Base-by-base conservation (phyloP, 2,329 filamentous ascomycete species). In the Xylariaceae sp. region DNA sequence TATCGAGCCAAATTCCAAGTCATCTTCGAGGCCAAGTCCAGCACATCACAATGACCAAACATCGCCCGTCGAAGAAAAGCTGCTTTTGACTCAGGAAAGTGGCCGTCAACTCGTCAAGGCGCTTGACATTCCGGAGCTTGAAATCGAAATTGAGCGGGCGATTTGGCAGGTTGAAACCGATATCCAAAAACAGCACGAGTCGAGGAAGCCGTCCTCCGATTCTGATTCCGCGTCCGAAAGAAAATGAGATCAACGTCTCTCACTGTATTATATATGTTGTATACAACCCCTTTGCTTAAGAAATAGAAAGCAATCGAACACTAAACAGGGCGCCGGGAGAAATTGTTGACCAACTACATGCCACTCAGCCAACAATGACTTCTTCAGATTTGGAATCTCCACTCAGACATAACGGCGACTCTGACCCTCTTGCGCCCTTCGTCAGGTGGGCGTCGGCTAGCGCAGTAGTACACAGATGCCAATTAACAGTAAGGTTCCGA, bases 91-190 rank as follows among this genome's bases (percentile, higher is more conserved):
- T 10, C 73, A 77, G 53, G 70, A 72, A 31, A 78, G 84, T 60
- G 80, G 83, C 2, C 77, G 76, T 56, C 72, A 76, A 51, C 76
- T 89, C 50, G 82, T 83, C 17, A 73, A 84, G 50, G 79, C 78
- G 6, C 71, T 92, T 28, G 75, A 85, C 6, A 77, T 90, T 36
- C 88, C 88, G 0, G 85, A 88, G 50, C 75, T 93, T 22, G 82
- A 84, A 49, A 74, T 86, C 14, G 89, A 92, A 66, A 76, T 91
- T 1, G 88, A 92, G 64, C 75, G 89, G 41, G 89, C 89, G 5
- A 83, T 90, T 53, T 84, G 84, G 76, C 89, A 93, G 69, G 85
- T 92, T 2, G 78, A 84, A 61, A 74, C 69, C 41, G 72, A 73
- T 14, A 71, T 80, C 48, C 63, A 68, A 47, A 72, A 75, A 55